Percentiles rank a stretch among this genome's conserved stretches.
Evolutionary conservation across 2,329 filamentous ascomycete genomes (phyloP).

Genomic region (Biscogniauxia marginata): DNA sequence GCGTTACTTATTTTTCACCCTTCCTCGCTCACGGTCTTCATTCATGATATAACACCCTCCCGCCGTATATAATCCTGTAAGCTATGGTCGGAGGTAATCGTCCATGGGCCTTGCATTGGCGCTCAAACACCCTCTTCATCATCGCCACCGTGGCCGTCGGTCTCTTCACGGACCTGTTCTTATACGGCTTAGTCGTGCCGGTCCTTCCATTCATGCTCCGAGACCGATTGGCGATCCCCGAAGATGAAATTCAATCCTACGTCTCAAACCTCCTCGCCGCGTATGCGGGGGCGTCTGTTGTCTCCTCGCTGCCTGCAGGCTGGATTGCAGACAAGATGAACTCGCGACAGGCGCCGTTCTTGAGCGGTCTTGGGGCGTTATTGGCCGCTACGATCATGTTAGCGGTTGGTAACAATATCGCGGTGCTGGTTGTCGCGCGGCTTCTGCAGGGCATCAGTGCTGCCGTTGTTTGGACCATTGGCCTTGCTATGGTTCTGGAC

Average conservation of each 20-base stretch:
- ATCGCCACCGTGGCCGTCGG: constrained; percentile 54
- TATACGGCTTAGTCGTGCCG: constrained; percentile 59
- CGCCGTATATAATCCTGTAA: too few species aligned
- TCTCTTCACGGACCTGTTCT: constrained; percentile 58
- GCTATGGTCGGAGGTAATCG: constrained; percentile 7
- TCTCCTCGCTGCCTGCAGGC: constrained; percentile 51
- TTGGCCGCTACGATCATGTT: constrained; percentile 55
- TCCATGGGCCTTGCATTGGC: constrained; percentile 38
- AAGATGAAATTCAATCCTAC: constrained; percentile 48
- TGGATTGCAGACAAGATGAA: constrained; percentile 52
- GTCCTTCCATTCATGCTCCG: constrained; percentile 57
- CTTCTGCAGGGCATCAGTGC: constrained; percentile 57
- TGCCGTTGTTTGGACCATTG: constrained; percentile 54
- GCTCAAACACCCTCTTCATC: constrained; percentile 60
- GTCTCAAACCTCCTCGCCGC: constrained; percentile 53
- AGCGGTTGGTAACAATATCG: constrained; percentile 47
- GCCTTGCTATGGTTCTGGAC: constrained; percentile 57
- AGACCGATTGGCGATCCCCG: constrained; percentile 47
- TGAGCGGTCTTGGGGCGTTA: constrained; percentile 52
- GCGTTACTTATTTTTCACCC: background rate
- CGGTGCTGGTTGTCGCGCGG: constrained; percentile 50
- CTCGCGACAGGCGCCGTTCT: constrained; percentile 56
- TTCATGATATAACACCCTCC: too few species aligned
- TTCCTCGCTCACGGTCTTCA: background rate
- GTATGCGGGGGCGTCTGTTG: constrained; percentile 52